Evolutionary conservation across 768 basidiomycete species (phyloP), one percentile per base, ranked within the genome.

Genomic region (Phanerodontia chrysosporium): DNA sequence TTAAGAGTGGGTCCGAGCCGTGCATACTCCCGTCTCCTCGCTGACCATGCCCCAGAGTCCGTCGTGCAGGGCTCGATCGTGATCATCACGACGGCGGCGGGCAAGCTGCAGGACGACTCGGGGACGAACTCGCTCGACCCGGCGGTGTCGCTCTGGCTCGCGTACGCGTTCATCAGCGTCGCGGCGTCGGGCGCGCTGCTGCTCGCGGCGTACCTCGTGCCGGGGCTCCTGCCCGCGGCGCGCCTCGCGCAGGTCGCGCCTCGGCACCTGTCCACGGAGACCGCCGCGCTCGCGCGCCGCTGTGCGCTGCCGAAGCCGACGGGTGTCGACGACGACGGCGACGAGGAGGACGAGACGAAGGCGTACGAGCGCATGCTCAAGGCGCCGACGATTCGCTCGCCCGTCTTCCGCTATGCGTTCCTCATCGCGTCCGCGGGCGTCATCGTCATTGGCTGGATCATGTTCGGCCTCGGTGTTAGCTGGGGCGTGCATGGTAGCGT

Each of bases 401-500:
- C 49, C 30, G 22, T 55, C 16, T 2, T 64, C 35, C 54, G 68
- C 45, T 67, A 67, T 70, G 56, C 60, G 10, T 69, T 66, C 53
- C 51, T 70, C 24, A 58, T 55, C 14, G 60, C 58, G 2, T 64
- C 69, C 5, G 32, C 69, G 5, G 68, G 62, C 14, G 60, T 76
- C 45, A 68, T 78, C 42, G 30, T 75, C 45, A 63, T 76, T 45
- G 76, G 71, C 21, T 78, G 76, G 76, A 65, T 76, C 45, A 71
- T 78, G 67, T 78, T 78, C 62, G 76, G 74, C 9, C 49, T 78
- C 49, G 76, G 75, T 39, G 70, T 78, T n/a, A 64, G 58, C 8
- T 78, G 76, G 76, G 76, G 76, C 16, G 75, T 76, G 45, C 76
- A 78, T 58, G 75, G 74, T 6, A 70, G 64, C 35, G 69, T 70